Percentiles rank a stretch among this genome's conserved stretches.
Conservation (phyloP, 2,329 filamentous ascomycete genomes). For the Camptophora hylomeconis region DNA sequence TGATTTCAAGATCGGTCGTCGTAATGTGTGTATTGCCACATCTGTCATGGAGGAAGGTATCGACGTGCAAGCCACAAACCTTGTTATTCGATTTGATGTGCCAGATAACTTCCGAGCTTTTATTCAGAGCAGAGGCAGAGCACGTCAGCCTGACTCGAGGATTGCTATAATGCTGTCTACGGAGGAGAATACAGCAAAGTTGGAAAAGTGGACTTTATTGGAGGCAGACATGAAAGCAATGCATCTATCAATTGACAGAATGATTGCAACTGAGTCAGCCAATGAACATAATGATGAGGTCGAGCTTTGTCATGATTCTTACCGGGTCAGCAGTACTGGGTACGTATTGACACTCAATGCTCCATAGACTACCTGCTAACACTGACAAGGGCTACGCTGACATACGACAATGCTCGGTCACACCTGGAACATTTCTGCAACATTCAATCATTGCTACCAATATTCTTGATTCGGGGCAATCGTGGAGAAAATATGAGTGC, state of each 20-base stretch:
- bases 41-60: conserved; percentile 49
- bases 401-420: conserved; percentile 57
- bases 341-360: conserved; percentile 18
- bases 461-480: conserved; percentile 46
- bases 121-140: conserved; percentile 51
- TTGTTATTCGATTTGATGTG: conserved; percentile 52
- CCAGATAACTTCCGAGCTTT: conserved; percentile 52
- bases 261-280: conserved; percentile 23
- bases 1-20: conserved; percentile 39
- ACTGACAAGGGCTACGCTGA: conserved; percentile 47
- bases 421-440: conserved; percentile 76
- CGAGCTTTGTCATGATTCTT: conserved; percentile 25
- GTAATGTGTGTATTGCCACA: conserved; percentile 46
- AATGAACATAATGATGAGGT: conserved; percentile 36
- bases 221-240: conserved; percentile 60
- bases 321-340: conserved; percentile 33
- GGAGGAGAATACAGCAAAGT: conserved; percentile 19
- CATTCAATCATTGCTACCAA: conserved; percentile 43
- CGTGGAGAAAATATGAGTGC: conserved; percentile 26
- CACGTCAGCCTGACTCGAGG: conserved; percentile 43
- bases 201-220: conserved; percentile 48
- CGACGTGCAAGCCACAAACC: conserved; percentile 48
- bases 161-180: conserved; percentile 38
- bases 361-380: conserved; percentile 9
- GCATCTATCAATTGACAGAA: no score